Evolutionary conservation across 768 basidiomycete genomes (phyloP).

Genomic region (Pulveroboletus sp.): DNA sequence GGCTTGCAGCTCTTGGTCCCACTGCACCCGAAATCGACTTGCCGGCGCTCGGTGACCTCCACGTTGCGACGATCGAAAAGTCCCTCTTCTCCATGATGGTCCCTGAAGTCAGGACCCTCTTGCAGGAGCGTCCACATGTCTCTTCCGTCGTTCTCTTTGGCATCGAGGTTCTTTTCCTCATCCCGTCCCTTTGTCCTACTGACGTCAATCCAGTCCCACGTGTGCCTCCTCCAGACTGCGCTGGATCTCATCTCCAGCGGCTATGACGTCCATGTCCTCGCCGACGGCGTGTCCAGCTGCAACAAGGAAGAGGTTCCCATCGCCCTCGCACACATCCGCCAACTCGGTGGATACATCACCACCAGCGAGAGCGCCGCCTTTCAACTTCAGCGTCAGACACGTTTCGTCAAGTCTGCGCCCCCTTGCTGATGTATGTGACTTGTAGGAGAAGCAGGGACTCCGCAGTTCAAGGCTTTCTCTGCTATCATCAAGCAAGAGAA

Average conservation of each 20-base stretch:
- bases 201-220: conserved; percentile 61
- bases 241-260: conserved; percentile 57
- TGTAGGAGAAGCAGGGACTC: conserved; percentile 56
- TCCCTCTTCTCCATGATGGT: conserved; percentile 85
- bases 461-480: conserved; percentile 72
- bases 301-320: conserved; percentile 78
- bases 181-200: not conserved
- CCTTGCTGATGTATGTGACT: conserved; percentile 13
- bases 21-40: conserved; percentile 63
- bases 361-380: conserved; percentile 83
- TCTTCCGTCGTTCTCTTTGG: conserved; percentile 76
- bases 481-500: conserved; percentile 77
- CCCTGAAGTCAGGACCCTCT: conserved; percentile 54
- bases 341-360: conserved; percentile 71
- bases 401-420: conserved; percentile 4
- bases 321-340: conserved; percentile 66
- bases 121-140: conserved; percentile 47
- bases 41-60: conserved; percentile 50
- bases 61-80: conserved; percentile 68
- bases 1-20: conserved; percentile 57
- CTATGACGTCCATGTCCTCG: conserved; percentile 65
- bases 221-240: conserved; percentile 85
- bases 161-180: conserved; percentile 64
- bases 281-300: conserved; percentile 82
- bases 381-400: conserved; percentile 61